Percentiles rank a stretch among this genome's conserved stretches.
Conservation (phyloP, 2,329 filamentous ascomycete genomes). For the Pseudopyrenochaeta lycopersici region DNA sequence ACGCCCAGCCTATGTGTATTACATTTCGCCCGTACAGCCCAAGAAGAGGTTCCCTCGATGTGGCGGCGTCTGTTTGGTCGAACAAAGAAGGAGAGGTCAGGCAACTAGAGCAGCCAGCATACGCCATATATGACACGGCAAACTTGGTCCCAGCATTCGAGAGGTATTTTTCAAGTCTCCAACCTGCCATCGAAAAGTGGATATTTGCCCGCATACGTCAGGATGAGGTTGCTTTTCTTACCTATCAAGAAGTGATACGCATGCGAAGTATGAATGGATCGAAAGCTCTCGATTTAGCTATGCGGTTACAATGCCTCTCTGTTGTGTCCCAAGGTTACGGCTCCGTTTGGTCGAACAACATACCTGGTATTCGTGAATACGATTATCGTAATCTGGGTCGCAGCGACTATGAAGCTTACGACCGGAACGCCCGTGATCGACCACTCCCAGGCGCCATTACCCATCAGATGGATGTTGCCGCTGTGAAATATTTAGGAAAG, state of each 20-base stretch:
- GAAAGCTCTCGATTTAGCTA: constrained; percentile 38
- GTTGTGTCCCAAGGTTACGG: constrained; percentile 50
- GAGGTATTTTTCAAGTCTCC: constrained; percentile 36
- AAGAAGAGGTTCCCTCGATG: constrained; percentile 36
- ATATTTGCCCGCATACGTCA: constrained; percentile 39
- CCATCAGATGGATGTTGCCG: constrained; percentile 49
- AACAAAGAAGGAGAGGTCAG: constrained; percentile 38
- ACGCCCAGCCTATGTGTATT: constrained; percentile 34
- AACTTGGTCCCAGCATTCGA: constrained; percentile 37
- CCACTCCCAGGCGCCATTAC: constrained; percentile 47
- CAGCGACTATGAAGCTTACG: constrained; percentile 47
- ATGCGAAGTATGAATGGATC: constrained; percentile 31
- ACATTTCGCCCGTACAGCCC: constrained; percentile 40
- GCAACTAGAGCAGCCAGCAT: constrained; percentile 42
- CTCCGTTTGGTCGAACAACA: constrained; percentile 40
- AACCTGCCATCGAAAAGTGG: constrained; percentile 42
- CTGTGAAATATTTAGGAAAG: constrained; percentile 42
- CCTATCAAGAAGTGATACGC: constrained; percentile 44
- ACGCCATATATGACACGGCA: constrained; percentile 45
- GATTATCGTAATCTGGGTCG: constrained; percentile 41
- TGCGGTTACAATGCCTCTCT: constrained; percentile 46
- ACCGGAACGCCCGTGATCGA: constrained; percentile 42
- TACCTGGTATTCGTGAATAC: constrained; percentile 43
- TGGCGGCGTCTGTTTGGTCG: constrained; percentile 40
- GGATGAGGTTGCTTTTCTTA: constrained; percentile 39